phyloP scores from a whole-genome alignment of 352 stramenopile genomes.

The Pythium guiyangense region DNA sequence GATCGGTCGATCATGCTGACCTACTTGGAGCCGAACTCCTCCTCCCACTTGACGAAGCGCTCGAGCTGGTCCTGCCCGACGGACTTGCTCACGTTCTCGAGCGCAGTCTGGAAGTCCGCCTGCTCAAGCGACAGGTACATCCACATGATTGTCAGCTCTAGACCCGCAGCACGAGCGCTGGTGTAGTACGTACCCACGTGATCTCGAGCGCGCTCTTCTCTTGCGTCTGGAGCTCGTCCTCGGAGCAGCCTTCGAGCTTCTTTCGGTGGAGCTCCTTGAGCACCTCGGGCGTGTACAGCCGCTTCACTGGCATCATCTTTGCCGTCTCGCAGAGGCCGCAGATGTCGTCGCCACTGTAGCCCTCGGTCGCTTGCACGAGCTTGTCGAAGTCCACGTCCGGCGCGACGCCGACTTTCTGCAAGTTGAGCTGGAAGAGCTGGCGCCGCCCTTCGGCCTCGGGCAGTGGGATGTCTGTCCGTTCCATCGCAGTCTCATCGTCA shows the following conservation, averaged over 20 bases:
- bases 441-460: conserved; percentile 47
- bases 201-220: conserved; percentile 60
- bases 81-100: conserved; percentile 81
- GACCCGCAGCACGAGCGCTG: not conserved
- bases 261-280: conserved; percentile 52
- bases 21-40: conserved; percentile 83
- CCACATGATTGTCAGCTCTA: not conserved
- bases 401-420: conserved; percentile 70
- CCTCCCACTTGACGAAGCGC: conserved; percentile 71
- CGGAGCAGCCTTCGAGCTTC: conserved; percentile 47
- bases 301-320: conserved; percentile 81
- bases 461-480: conserved; percentile 40
- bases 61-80: conserved; percentile 72
- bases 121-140: conserved; percentile 7
- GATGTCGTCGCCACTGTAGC: conserved; percentile 58
- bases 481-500: not conserved
- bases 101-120: conserved; percentile 58
- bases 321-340: conserved; percentile 60
- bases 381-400: conserved; percentile 74
- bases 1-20: no score
- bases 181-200: conserved; percentile 23
- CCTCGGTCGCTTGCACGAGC: conserved; percentile 65
- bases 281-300: conserved; percentile 66
- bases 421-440: conserved; percentile 74
- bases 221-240: conserved; percentile 47